Evolutionary conservation across 371 early-diverging fungal genomes (phyloP).

Genomic region (Umbelopsis sp.): DNA sequence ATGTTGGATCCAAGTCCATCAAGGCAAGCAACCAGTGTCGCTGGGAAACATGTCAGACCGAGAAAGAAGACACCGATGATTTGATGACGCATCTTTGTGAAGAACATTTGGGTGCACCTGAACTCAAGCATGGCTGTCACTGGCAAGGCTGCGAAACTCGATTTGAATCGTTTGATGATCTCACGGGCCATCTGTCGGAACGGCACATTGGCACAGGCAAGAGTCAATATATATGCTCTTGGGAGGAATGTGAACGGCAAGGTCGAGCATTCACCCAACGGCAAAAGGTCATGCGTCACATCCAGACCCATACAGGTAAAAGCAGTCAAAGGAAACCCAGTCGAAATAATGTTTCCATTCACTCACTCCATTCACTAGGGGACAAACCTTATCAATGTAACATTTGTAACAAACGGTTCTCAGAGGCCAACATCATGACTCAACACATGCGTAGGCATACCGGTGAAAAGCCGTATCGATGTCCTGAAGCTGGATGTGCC

Average conservation of each 20-base stretch:
- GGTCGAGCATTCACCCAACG: constrained; percentile 75
- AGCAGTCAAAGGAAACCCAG: background rate
- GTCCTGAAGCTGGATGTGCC: constrained; percentile 66
- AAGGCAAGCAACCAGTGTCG: constrained; percentile 59
- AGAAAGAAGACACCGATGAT: constrained; percentile 57
- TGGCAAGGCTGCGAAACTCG: constrained; percentile 60
- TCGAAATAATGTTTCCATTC: too few relatives aligned
- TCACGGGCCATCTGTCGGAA: constrained; percentile 75
- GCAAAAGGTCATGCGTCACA: constrained; percentile 85
- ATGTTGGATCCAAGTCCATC: constrained; percentile 62
- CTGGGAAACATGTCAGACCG: constrained; percentile 77
- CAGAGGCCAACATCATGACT: constrained; percentile 80
- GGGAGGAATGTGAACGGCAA: constrained; percentile 73
- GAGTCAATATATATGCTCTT: constrained; percentile 78
- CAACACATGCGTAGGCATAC: constrained; percentile 86
- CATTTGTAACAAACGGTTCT: constrained; percentile 80
- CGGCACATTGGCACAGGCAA: constrained; percentile 76
- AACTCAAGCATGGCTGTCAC: constrained; percentile 55
- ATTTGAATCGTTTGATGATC: constrained; percentile 66
- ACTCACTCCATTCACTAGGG: constrained; percentile 35
- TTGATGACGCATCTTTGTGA: constrained; percentile 69
- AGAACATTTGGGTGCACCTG: constrained; percentile 54
- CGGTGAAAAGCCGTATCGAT: constrained; percentile 83
- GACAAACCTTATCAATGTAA: constrained; percentile 86
- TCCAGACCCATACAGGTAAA: constrained; percentile 76